These are phyloP conservation scores for Trichoderma sp. DNA, from an alignment of 2,329 filamentous ascomycete species.

Conservation along the genomic window DNA sequence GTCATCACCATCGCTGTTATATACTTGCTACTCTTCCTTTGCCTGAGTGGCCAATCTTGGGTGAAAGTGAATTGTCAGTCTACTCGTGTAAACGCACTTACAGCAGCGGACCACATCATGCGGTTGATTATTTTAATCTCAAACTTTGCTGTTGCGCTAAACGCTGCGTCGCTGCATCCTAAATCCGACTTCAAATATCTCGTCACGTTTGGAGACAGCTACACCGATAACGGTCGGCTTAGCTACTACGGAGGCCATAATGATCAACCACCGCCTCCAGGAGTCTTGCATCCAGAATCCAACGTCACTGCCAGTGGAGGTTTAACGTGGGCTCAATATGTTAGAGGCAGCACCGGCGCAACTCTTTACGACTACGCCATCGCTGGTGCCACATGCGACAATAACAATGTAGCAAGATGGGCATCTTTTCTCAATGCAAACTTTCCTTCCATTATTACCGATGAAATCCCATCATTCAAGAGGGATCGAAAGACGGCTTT, in stretches of 20 bases:
- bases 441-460: slow-evolving; percentile 64
- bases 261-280: not conserved
- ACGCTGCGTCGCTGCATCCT: not conserved
- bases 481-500: slow-evolving; percentile 48
- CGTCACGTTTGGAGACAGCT: slow-evolving; percentile 74
- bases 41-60: not conserved
- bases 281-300: not conserved
- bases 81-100: not conserved
- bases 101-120: not conserved
- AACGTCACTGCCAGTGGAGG: slow-evolving; percentile 62
- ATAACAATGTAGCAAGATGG: slow-evolving; percentile 62
- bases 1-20: not conserved
- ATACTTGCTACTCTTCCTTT: not conserved
- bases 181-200: slow-evolving; percentile 41
- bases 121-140: not conserved
- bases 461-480: slow-evolving; percentile 60
- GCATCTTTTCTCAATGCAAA: slow-evolving; percentile 48
- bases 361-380: slow-evolving; percentile 71
- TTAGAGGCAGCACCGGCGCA: slow-evolving; percentile 59
- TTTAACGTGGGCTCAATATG: slow-evolving; percentile 68
- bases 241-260: slow-evolving; percentile 48
- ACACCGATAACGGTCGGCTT: slow-evolving; percentile 70
- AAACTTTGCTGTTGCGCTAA: not conserved
- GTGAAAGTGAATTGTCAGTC: not conserved
- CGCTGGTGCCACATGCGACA: slow-evolving; percentile 70